Percentiles rank a stretch among this genome's conserved stretches.
Evolutionary conservation across 495 filamentous ascomycete species (phyloP).

Genomic region (Aspergillus haitiensis): DNA sequence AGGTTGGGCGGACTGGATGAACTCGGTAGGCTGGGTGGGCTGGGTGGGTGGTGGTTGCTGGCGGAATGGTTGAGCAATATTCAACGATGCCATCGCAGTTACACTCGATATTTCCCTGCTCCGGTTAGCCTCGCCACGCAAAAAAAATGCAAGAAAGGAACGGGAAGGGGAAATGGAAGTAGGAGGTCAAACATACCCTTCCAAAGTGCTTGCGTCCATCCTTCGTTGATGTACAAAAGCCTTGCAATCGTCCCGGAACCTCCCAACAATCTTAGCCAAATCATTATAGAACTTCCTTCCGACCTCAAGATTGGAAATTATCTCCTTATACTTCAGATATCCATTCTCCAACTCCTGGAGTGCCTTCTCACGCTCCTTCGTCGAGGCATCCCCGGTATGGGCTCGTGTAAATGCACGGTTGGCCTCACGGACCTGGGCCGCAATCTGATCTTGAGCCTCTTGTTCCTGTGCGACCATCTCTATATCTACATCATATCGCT

Average conservation of each 20-base stretch:
- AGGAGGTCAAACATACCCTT: conserved; percentile 54
- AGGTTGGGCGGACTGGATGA: neutral
- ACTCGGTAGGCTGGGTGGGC: neutral
- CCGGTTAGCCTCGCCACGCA: neutral
- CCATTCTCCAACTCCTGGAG: conserved; percentile 89
- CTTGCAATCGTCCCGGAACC: conserved; percentile 75
- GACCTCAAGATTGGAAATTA: conserved; percentile 82
- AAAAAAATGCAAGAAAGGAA: neutral
- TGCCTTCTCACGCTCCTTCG: conserved; percentile 77
- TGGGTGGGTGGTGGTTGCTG: neutral
- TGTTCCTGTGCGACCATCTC: conserved; percentile 68
- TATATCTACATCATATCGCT: conserved; percentile 74
- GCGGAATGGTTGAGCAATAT: conserved; percentile 40
- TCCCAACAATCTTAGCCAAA: conserved; percentile 75
- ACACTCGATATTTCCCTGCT: conserved; percentile 60
- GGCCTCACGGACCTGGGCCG: conserved; percentile 64
- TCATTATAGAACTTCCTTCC: conserved; percentile 98
- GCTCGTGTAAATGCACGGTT: conserved; percentile 75
- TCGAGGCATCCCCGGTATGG: conserved; percentile 69
- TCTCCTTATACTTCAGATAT: conserved; percentile 92
- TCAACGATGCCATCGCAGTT: conserved; percentile 59
- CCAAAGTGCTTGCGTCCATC: conserved; percentile 75
- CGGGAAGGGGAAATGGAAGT: too few species aligned
- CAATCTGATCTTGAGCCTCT: conserved; percentile 71
- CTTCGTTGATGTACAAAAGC: conserved; percentile 77